Percentiles rank a stretch among this genome's conserved stretches.
Conservation (phyloP, 2,329 filamentous ascomycete species). For the Huntiella decipiens region DNA sequence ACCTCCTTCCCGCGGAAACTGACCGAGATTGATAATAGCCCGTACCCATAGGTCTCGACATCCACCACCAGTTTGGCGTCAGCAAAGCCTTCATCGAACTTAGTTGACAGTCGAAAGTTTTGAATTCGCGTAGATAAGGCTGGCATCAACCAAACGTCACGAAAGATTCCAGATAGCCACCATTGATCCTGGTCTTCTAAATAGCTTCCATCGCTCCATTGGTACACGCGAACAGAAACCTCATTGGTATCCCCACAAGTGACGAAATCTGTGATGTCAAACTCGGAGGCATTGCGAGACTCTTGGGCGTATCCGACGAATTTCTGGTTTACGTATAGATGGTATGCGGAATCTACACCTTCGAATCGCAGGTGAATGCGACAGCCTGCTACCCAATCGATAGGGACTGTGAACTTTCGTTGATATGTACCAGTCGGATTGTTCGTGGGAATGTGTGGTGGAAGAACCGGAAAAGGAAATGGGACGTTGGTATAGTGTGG, state of each 20-base stretch:
- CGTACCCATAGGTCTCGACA: conserved; percentile 19
- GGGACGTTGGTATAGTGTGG: conserved; percentile 54
- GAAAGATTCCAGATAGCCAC: conserved; percentile 49
- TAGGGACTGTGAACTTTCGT: conserved; percentile 29
- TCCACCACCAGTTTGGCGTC: conserved; percentile 28
- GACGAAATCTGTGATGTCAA: conserved; percentile 43
- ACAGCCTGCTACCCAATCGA: conserved; percentile 37
- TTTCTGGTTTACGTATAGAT: conserved; percentile 49
- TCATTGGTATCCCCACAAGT: conserved; percentile 27
- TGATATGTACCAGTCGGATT: conserved; percentile 49
- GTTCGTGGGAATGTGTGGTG: conserved; percentile 40
- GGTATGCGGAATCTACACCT: conserved; percentile 54
- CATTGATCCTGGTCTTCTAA: conserved; percentile 56
- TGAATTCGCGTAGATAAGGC: conserved; percentile 37
- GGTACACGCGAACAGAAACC: conserved; percentile 49
- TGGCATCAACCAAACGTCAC: conserved; percentile 46
- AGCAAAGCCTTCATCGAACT: conserved; percentile 22
- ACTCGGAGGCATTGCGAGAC: conserved; percentile 52
- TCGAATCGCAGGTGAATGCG: conserved; percentile 43
- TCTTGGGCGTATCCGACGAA: conserved; percentile 56
- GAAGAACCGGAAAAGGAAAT: conserved; percentile 48
- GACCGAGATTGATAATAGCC: conserved; percentile 11
- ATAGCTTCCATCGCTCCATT: conserved; percentile 53
- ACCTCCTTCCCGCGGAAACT: background rate
- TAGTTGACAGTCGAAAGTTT: conserved; percentile 36